These are phyloP conservation scores for Russula sp. DNA, from an alignment of 768 basidiomycete species.

Conservation along the genomic window DNA sequence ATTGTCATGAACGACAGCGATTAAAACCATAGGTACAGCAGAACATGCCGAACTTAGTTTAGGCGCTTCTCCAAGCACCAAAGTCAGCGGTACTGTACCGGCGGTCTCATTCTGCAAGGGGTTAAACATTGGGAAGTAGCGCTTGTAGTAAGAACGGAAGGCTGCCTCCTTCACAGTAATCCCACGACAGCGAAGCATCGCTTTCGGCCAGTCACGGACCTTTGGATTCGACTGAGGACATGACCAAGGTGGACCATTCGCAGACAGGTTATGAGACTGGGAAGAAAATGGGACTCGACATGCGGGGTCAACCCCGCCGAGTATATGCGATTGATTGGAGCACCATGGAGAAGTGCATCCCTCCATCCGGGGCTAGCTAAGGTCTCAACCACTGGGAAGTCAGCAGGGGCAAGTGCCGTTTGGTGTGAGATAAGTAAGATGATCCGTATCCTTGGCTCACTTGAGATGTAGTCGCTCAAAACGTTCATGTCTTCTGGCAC, in stretches of 20 bases:
- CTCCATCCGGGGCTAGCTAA: neutral
- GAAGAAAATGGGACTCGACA: neutral
- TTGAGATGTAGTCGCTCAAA: neutral
- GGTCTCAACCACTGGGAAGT: neutral
- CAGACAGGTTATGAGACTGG: neutral
- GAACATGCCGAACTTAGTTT: neutral
- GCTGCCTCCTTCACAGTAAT: neutral
- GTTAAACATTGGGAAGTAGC: neutral
- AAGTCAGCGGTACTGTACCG: neutral
- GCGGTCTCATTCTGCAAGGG: neutral
- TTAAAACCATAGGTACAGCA: neutral
- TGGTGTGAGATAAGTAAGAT: neutral
- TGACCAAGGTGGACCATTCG: neutral
- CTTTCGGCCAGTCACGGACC: constrained; percentile 6
- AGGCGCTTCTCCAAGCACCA: neutral
- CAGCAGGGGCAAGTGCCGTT: neutral
- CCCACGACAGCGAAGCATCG: neutral
- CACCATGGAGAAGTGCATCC: neutral
- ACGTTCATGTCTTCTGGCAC: neutral
- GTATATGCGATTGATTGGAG: neutral
- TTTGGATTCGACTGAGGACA: neutral
- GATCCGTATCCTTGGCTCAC: neutral
- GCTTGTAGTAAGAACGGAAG: neutral
- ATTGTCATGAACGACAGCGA: neutral
- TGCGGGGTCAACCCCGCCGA: neutral